Evolutionary conservation across 2,329 filamentous ascomycete genomes (phyloP).

Genomic region (Diplodia scrobiculata): DNA sequence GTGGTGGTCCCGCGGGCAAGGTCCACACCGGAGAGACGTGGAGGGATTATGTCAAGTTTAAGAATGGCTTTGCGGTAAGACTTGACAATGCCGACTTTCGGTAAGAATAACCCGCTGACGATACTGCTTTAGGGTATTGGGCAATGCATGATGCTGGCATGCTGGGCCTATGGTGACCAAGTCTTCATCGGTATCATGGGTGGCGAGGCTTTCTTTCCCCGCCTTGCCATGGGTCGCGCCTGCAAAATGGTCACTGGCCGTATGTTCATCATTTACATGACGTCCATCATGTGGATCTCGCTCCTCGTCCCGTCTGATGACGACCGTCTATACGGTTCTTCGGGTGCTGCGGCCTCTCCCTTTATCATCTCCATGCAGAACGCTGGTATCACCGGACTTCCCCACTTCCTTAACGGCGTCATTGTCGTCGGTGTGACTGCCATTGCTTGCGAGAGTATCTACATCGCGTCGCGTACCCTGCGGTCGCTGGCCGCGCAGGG

Average conservation of each 20-base stretch:
- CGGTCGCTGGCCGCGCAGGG: slow-evolving; percentile 38
- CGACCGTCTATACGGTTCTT: slow-evolving; percentile 33
- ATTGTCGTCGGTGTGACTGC: slow-evolving; percentile 42
- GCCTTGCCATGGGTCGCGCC: slow-evolving; percentile 46
- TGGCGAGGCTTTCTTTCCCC: slow-evolving; percentile 46
- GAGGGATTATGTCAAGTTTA: slow-evolving; percentile 42
- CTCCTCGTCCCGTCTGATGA: slow-evolving; percentile 31
- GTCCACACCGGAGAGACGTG: slow-evolving; percentile 42
- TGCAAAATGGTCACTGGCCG: slow-evolving; percentile 46
- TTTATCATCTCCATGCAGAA: slow-evolving; percentile 41
- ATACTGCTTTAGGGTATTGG: slow-evolving; percentile 11
- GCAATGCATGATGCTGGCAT: slow-evolving; percentile 24
- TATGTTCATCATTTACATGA: slow-evolving; percentile 46
- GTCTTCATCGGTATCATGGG: slow-evolving; percentile 47
- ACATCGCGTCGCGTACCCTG: slow-evolving; percentile 41
- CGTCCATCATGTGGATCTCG: slow-evolving; percentile 36
- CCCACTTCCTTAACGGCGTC: slow-evolving; percentile 39
- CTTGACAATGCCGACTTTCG: not conserved
- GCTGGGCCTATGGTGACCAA: slow-evolving; percentile 37
- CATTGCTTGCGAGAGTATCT: slow-evolving; percentile 41
- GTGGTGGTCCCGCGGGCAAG: slow-evolving; percentile 41
- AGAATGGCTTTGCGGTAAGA: slow-evolving; percentile 42
- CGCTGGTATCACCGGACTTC: slow-evolving; percentile 38
- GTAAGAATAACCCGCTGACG: not conserved
- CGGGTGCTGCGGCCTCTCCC: slow-evolving; percentile 38